Conservation (phyloP, 2,329 filamentous ascomycete genomes). For the Lasiodiplodia gonubiensis region DNA sequence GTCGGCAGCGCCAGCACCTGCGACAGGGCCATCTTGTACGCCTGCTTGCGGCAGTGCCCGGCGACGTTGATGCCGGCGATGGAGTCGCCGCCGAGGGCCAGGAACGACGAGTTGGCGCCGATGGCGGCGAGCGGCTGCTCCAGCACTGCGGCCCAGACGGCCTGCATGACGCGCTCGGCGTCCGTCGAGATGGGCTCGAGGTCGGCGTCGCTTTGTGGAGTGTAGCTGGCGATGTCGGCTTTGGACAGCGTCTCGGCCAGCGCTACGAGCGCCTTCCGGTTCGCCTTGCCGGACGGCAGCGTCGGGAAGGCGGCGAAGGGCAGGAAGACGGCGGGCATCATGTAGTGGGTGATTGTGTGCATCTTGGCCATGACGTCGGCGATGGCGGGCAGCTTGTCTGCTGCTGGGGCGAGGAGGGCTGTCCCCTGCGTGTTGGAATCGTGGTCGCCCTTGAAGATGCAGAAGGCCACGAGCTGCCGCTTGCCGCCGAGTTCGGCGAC, state of each 20-base stretch:
- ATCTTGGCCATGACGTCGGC: neutral
- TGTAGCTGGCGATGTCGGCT: neutral
- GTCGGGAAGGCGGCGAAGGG: slow-evolving; percentile 1
- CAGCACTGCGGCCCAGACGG: neutral
- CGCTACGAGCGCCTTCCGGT: neutral
- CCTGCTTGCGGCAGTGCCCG: neutral
- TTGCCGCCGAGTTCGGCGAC: neutral
- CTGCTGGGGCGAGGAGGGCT: neutral
- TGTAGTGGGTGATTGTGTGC: slow-evolving; percentile 6
- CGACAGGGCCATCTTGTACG: neutral
- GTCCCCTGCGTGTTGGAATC: neutral
- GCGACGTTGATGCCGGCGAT: slow-evolving; percentile 25
- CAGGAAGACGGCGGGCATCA: slow-evolving; percentile 4
- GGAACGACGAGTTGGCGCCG: neutral
- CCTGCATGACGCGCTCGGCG: slow-evolving; percentile 2
- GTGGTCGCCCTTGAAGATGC: slow-evolving; percentile 3
- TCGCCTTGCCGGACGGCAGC: slow-evolving; percentile 1
- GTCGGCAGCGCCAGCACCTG: neutral
- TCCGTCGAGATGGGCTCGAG: neutral
- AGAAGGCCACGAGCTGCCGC: slow-evolving; percentile 18
- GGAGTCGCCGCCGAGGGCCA: slow-evolving; percentile 19
- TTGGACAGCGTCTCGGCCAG: neutral
- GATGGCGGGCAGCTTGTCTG: neutral
- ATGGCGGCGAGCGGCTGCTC: neutral
- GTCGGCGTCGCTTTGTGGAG: rapidly evolving